phyloP scores from a whole-genome alignment of 2,329 filamentous ascomycete species.

The Fusarium sp. region DNA sequence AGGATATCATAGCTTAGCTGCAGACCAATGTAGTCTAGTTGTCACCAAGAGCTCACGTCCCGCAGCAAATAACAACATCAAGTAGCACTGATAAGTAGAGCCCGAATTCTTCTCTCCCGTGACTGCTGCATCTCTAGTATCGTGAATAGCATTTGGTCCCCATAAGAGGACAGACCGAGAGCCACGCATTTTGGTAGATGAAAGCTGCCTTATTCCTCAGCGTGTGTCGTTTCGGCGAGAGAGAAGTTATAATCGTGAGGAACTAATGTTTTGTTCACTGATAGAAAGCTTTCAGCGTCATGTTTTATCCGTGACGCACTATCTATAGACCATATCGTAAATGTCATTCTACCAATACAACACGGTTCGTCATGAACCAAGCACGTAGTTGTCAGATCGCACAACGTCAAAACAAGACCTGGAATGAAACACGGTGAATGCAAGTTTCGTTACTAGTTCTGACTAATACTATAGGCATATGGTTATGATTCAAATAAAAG shows the following conservation, averaged over 20 bases:
- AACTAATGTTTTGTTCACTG: no score
- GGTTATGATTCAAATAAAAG: no score
- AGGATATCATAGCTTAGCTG: neutral
- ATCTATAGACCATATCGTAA: neutral
- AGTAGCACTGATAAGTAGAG: no score
- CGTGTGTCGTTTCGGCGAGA: no score
- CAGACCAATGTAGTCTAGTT: no score
- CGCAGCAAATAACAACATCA: no score
- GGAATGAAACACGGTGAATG: no score
- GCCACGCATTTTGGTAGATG: neutral
- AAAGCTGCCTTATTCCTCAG: neutral
- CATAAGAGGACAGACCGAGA: neutral
- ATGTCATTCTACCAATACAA: neutral
- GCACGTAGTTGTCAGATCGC: neutral
- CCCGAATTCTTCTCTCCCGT: slow-evolving; percentile 13
- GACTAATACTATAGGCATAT: no score
- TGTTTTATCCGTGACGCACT: neutral
- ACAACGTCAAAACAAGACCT: no score
- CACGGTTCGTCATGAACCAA: no score
- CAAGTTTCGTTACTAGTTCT: no score
- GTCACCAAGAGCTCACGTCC: neutral
- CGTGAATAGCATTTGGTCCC: slow-evolving; percentile 31
- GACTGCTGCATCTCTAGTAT: slow-evolving; percentile 26
- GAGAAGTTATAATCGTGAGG: accelerated
- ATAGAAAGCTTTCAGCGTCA: neutral